Evolutionary conservation across 2,329 filamentous ascomycete species (phyloP), one percentile per base, ranked within the genome.

Genomic region (Aspergillus clavatus): DNA sequence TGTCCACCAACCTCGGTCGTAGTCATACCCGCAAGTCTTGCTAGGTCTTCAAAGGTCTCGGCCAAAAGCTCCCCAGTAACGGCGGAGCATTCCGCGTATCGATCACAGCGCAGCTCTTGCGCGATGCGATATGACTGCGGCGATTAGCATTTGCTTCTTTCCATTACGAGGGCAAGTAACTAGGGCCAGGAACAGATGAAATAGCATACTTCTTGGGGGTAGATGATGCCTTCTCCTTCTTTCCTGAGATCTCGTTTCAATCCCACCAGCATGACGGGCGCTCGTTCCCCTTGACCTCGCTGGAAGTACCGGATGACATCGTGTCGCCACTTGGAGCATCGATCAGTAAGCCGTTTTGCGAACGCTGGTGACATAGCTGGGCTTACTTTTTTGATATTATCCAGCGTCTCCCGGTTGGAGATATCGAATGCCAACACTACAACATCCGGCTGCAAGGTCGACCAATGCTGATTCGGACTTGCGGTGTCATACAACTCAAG

Each of bases 1-100:
- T 75, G 73, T 0, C 71, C 79, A 2, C 79, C 79, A 16, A 67
- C 66, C 14, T 72, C 71, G 1, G 77, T 81, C 5, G 75, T 81
- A 2, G 78, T 80, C 68, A 72, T 76, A n/a, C 74, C 80, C 3
- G 77, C 76, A 23, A 78, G 75, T 57, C 66, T 73, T 7, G 78
- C 78, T 16, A 83, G 69, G 59, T 83, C 80, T 56, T 83, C 79
- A 46, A 83, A 72, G 0, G 79, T 78, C 60, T 83, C 75, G 24
- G 68, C 67, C 52, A 81, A 76, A 29, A 83, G 63, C 63, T 82
- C 77, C 3, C 80, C 80, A 5, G 80, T 83, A 29, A 77, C 28
- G 31, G 80, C 79, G 49, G 78, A 81, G 52, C 80, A 83, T 57
- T 83, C 80, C 3, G 78, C 80, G 62, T 83, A 83, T 27, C 72